phyloP scores from a whole-genome alignment of 345 rosid genomes.

The Sisymbrium altissimum region DNA sequence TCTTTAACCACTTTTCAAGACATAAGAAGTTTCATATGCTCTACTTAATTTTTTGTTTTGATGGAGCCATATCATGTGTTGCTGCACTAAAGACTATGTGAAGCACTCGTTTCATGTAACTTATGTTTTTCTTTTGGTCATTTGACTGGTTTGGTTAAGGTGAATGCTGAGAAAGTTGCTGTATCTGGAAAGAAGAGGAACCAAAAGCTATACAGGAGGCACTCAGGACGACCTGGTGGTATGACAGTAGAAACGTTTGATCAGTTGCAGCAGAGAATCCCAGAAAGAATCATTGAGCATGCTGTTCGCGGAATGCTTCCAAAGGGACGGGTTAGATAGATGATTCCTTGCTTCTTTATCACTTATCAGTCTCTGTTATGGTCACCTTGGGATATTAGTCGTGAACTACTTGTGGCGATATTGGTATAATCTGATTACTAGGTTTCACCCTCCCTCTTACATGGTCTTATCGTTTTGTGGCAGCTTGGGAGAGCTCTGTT shows the following conservation, averaged over 20 bases:
- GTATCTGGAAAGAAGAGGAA: slow-evolving; percentile 93
- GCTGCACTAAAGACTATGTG: not conserved
- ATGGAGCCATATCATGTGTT: not conserved
- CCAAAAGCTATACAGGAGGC: slow-evolving; percentile 95
- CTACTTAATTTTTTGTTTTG: not conserved
- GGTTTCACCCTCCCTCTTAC: not conserved
- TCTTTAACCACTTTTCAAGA: not conserved
- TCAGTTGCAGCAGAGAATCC: slow-evolving; percentile 89
- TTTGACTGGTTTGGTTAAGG: slow-evolving; percentile 41
- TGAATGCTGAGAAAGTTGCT: slow-evolving; percentile 93
- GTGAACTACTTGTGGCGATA: not conserved
- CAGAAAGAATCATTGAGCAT: slow-evolving; percentile 94
- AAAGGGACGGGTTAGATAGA: slow-evolving; percentile 80
- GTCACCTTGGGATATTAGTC: not conserved
- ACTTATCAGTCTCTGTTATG: not conserved
- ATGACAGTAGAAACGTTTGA: slow-evolving; percentile 91
- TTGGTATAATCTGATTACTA: not conserved
- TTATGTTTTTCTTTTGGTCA: not conserved
- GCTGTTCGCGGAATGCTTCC: slow-evolving; percentile 99
- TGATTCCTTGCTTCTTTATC: slow-evolving; percentile 3
- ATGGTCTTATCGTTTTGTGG: slow-evolving; percentile 17
- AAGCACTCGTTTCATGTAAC: not conserved
- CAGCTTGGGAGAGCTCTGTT: slow-evolving; percentile 94
- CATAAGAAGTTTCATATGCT: not conserved
- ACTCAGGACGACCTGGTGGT: slow-evolving; percentile 99